These are phyloP conservation scores for Plasmodium sp. DNA, from an alignment of 169 alveolate species.

Conservation along the genomic window DNA sequence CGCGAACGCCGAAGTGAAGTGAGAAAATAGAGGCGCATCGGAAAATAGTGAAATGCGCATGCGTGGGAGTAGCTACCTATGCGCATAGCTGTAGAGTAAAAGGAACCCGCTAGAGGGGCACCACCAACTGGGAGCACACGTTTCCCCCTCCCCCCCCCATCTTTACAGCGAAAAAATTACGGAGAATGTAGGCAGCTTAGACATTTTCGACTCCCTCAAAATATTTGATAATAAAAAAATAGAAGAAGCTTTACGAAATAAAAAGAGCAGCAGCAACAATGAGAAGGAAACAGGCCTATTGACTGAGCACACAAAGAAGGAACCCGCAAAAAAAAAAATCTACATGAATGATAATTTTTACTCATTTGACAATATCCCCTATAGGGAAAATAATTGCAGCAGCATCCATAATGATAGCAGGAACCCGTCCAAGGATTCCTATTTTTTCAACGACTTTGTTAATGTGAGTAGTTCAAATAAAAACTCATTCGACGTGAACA, in stretches of 20 bases:
- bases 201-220: constrained; percentile 46
- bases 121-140: not conserved
- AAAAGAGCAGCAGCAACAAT: not conserved
- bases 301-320: not conserved
- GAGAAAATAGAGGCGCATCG: not conserved
- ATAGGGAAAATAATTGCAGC: not conserved
- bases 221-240: constrained; percentile 28
- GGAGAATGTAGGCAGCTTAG: not conserved
- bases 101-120: not conserved
- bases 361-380: not conserved
- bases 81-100: not conserved
- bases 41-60: not conserved
- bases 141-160: not conserved
- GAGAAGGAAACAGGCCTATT: not conserved
- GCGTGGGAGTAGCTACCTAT: not conserved
- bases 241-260: not conserved
- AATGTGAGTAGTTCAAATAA: not conserved
- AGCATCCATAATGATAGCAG: not conserved
- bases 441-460: constrained; percentile 36
- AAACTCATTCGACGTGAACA: not conserved
- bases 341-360: constrained; percentile 22
- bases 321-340: not conserved
- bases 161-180: not conserved
- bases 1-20: not conserved
- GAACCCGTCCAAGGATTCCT: constrained; percentile 7